These are phyloP conservation scores for Eudorina sp. DNA, from an alignment of 139 green algal genomes.

Conservation along the genomic window DNA sequence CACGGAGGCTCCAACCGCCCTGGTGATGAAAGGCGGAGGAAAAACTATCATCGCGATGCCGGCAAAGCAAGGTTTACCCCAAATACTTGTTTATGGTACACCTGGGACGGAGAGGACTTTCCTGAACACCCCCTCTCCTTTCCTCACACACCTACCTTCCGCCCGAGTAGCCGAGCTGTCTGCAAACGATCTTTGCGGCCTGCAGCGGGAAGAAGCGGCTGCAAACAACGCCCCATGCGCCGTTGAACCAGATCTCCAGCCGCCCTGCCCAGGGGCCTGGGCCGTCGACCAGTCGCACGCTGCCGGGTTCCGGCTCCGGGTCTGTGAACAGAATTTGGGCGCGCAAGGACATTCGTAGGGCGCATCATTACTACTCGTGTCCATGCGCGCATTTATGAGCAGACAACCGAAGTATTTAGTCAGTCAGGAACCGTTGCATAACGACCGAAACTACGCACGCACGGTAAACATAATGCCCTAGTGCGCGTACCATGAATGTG, in stretches of 20 bases:
- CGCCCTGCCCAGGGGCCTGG: conserved; percentile 5
- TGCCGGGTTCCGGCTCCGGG: not conserved
- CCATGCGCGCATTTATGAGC: not conserved
- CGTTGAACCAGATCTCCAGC: conserved; percentile 13
- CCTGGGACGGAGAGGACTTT: no score
- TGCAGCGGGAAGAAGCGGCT: not conserved
- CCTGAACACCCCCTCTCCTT: not conserved
- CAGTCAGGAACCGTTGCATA: not conserved
- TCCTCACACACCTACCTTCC: not conserved
- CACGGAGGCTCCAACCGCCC: not conserved
- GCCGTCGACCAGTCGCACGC: not conserved
- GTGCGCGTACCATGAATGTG: no score
- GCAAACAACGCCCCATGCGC: not conserved
- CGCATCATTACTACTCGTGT: not conserved
- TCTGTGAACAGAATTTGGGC: not conserved
- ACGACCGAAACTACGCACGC: not conserved
- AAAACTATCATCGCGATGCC: not conserved
- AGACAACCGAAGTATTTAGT: not conserved
- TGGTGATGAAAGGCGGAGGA: not conserved
- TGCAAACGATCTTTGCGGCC: not conserved
- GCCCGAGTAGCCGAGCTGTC: conserved; percentile 11
- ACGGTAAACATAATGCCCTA: not conserved
- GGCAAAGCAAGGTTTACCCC: not conserved
- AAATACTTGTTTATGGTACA: not conserved
- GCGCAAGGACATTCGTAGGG: not conserved